Conservation (phyloP, 371 early-diverging fungal species). For the Lichtheimia corymbifera region DNA sequence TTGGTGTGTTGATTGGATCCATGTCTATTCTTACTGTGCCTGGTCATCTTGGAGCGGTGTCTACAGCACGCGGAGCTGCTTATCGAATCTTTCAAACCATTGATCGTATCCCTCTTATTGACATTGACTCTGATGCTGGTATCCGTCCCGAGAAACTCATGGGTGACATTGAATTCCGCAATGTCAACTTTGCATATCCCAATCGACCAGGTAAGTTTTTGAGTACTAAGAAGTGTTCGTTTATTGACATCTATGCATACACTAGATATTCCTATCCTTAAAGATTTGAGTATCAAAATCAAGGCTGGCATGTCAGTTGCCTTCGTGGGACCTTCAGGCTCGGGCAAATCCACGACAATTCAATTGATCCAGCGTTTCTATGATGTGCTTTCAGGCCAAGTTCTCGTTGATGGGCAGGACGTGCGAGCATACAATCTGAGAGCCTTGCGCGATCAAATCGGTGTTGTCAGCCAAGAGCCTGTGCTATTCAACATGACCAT, state of each 20-base stretch:
- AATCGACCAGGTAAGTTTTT: slow-evolving; percentile 44
- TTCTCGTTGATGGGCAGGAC: slow-evolving; percentile 71
- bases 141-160: slow-evolving; percentile 35
- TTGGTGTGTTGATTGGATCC: slow-evolving; percentile 56
- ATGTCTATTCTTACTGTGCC: slow-evolving; percentile 33
- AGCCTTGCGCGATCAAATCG: slow-evolving; percentile 74
- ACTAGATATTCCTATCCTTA: slow-evolving; percentile 65
- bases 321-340: slow-evolving; percentile 80
- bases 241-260: slow-evolving; percentile 34
- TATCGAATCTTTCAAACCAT: slow-evolving; percentile 72
- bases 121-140: slow-evolving; percentile 59
- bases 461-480: slow-evolving; percentile 89
- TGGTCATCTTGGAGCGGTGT: slow-evolving; percentile 57
- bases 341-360: slow-evolving; percentile 90
- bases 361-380: slow-evolving; percentile 90
- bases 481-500: slow-evolving; percentile 80
- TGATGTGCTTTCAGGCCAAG: slow-evolving; percentile 59
- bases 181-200: slow-evolving; percentile 76
- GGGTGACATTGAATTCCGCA: slow-evolving; percentile 68
- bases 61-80: slow-evolving; percentile 68
- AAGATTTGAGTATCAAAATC: slow-evolving; percentile 59
- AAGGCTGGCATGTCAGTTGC: slow-evolving; percentile 74
- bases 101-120: slow-evolving; percentile 70
- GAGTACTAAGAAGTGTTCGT: neutral
- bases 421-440: slow-evolving; percentile 64